Conservation (phyloP, 2,329 filamentous ascomycete species). For the Neonectria hederae region DNA sequence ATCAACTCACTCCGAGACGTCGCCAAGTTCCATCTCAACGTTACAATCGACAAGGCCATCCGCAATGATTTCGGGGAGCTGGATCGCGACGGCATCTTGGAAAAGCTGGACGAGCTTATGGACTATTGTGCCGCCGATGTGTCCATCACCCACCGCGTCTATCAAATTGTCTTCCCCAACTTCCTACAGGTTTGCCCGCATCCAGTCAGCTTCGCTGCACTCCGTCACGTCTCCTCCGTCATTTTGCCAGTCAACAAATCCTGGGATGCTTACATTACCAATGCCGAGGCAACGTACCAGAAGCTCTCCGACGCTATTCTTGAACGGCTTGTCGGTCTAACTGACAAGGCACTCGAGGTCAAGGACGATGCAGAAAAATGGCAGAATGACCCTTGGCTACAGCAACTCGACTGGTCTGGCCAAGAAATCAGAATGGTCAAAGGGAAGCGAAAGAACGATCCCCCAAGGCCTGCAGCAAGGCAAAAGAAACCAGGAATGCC, state of each 20-base stretch:
- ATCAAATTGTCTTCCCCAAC: conserved; percentile 88
- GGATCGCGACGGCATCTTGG: conserved; percentile 74
- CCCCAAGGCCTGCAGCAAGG: conserved; percentile 77
- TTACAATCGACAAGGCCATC: conserved; percentile 88
- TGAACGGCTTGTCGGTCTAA: conserved; percentile 75
- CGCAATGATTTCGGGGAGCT: conserved; percentile 88
- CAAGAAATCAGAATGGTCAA: conserved; percentile 93
- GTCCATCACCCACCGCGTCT: conserved; percentile 91
- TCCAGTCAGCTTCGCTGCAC: conserved; percentile 94
- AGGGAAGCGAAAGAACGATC: conserved; percentile 85
- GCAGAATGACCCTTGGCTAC: conserved; percentile 86
- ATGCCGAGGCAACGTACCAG: conserved; percentile 86
- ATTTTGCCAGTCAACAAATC: conserved; percentile 89
- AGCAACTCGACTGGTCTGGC: conserved; percentile 93
- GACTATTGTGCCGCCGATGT: conserved; percentile 97
- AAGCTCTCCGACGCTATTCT: conserved; percentile 80
- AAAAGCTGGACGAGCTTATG: conserved; percentile 81
- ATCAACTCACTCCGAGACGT: conserved; percentile 96
- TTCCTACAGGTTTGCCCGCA: conserved; percentile 93
- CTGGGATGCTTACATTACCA: conserved; percentile 86
- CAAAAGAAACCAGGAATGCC: conserved; percentile 97
- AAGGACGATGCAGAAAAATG: conserved; percentile 77
- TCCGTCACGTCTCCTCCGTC: conserved; percentile 91
- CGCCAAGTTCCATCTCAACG: conserved; percentile 92
- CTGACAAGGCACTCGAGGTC: conserved; percentile 79